Percentiles rank a stretch among this genome's conserved stretches.
Evolutionary conservation across 1,284 basidiomycete species (phyloP).

Genomic region (Pseudozyma tsukubaensis): DNA sequence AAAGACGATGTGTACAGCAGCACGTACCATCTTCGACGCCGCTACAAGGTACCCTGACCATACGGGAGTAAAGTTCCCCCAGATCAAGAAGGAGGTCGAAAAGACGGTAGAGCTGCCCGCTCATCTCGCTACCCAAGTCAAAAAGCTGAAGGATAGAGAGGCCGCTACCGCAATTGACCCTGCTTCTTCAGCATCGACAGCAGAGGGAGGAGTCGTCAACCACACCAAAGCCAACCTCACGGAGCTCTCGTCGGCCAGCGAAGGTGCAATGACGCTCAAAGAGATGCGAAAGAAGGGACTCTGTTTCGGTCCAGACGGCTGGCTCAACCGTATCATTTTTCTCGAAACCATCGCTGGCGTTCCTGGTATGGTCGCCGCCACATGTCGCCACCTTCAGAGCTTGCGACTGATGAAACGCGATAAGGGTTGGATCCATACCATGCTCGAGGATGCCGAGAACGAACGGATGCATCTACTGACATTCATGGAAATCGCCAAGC

Average conservation of each 20-base stretch:
- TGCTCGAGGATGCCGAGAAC: slow-evolving; percentile 63
- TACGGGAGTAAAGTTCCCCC: slow-evolving; percentile 42
- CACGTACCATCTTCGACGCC: slow-evolving; percentile 51
- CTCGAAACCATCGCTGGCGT: slow-evolving; percentile 81
- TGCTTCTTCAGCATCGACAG: background rate
- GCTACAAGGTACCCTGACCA: slow-evolving; percentile 60
- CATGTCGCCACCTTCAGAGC: slow-evolving; percentile 76
- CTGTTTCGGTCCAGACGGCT: slow-evolving; percentile 57
- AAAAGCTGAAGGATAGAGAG: slow-evolving; percentile 22
- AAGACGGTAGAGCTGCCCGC: slow-evolving; percentile 40
- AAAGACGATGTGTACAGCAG: slow-evolving; percentile 58
- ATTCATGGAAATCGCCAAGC: slow-evolving; percentile 43
- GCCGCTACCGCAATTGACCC: too few relatives aligned
- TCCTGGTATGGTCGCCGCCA: slow-evolving; percentile 88
- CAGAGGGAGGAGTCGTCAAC: slow-evolving; percentile 17
- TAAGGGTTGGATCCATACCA: slow-evolving; percentile 59
- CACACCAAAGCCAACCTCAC: slow-evolving; percentile 18
- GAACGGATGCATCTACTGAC: slow-evolving; percentile 61
- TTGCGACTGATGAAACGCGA: slow-evolving; percentile 55
- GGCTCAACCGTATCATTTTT: slow-evolving; percentile 59
- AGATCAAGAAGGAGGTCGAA: slow-evolving; percentile 39
- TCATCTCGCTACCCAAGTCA: slow-evolving; percentile 27
- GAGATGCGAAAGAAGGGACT: slow-evolving; percentile 55
- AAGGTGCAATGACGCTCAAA: slow-evolving; percentile 48
- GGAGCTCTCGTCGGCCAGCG: slow-evolving; percentile 1